These are phyloP conservation scores for Cucumis melo DNA, from an alignment of 306 rosid species.

Conservation along the genomic window DNA sequence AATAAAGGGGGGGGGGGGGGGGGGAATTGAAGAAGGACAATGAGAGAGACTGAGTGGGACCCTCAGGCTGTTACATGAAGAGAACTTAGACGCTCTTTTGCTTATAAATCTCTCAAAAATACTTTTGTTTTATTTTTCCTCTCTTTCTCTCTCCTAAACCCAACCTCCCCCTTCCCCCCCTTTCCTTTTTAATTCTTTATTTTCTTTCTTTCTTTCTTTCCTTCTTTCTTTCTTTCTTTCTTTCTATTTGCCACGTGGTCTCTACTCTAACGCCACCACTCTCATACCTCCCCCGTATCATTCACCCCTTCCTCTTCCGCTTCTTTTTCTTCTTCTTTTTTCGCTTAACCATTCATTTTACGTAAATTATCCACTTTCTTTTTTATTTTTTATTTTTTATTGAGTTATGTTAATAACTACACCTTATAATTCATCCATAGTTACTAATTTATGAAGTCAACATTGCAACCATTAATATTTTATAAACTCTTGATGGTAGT, in stretches of 20 bases:
- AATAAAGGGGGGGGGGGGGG: too few species aligned
- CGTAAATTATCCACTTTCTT: too few species aligned
- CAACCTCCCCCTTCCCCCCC: background rate
- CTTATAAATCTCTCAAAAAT: constrained; percentile 7
- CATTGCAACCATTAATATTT: background rate
- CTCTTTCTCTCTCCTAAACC: background rate
- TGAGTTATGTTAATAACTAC: too few species aligned
- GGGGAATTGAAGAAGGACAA: constrained; percentile 1
- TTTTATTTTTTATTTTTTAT: too few species aligned
- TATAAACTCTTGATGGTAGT: background rate
- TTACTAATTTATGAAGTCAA: background rate
- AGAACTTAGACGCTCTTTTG: constrained; percentile 89
- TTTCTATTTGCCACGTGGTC: background rate
- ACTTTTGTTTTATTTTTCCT: constrained; percentile 20
- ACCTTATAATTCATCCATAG: background rate
- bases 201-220: background rate
- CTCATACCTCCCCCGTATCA: background rate
- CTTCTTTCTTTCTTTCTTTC: background rate
- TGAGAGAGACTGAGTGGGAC: constrained; percentile 21
- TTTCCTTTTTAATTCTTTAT: too few species aligned
- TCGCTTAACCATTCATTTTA: too few species aligned
- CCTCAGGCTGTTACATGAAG: constrained; percentile 62
- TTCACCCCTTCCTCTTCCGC: too few species aligned
- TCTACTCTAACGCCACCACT: background rate
- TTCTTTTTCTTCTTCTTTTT: too few species aligned